Percentiles rank a stretch among this genome's conserved stretches.
Conservation (phyloP, 2,329 filamentous ascomycete genomes). For the Claviceps citrina region DNA sequence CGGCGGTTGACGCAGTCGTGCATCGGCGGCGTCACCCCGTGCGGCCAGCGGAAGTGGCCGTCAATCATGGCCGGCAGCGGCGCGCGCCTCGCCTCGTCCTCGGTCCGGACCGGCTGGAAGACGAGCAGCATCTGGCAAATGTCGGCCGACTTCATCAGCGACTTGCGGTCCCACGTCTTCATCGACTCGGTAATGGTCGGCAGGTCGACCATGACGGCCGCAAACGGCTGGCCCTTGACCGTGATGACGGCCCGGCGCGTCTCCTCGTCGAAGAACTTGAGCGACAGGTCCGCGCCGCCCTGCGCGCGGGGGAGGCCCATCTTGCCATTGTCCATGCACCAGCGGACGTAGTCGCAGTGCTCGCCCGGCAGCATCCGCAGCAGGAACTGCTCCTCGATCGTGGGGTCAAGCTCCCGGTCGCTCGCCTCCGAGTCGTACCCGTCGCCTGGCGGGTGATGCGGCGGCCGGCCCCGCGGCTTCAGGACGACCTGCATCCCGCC, state of each 20-base stretch:
- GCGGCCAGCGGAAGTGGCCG: constrained; percentile 57
- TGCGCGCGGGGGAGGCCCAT: constrained; percentile 50
- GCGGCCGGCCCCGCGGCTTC: constrained; percentile 51
- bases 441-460: constrained; percentile 59
- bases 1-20: constrained; percentile 68
- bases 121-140: constrained; percentile 81
- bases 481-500: constrained; percentile 28
- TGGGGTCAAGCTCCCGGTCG: constrained; percentile 73
- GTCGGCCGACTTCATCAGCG: constrained; percentile 79
- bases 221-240: constrained; percentile 56
- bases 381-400: constrained; percentile 79
- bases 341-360: constrained; percentile 69
- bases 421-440: constrained; percentile 95
- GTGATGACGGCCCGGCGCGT: constrained; percentile 58
- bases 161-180: constrained; percentile 84
- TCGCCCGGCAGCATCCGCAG: constrained; percentile 76
- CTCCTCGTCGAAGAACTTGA: constrained; percentile 66
- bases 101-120: constrained; percentile 49
- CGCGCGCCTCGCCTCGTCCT: constrained; percentile 48
- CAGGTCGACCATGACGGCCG: constrained; percentile 65
- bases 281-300: constrained; percentile 60
- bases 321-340: constrained; percentile 59
- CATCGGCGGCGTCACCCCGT: constrained; percentile 79
- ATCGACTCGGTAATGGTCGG: constrained; percentile 79
- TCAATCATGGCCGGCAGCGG: constrained; percentile 61